Conservation (phyloP, 768 basidiomycete genomes). For the Kwoniella pini region DNA sequence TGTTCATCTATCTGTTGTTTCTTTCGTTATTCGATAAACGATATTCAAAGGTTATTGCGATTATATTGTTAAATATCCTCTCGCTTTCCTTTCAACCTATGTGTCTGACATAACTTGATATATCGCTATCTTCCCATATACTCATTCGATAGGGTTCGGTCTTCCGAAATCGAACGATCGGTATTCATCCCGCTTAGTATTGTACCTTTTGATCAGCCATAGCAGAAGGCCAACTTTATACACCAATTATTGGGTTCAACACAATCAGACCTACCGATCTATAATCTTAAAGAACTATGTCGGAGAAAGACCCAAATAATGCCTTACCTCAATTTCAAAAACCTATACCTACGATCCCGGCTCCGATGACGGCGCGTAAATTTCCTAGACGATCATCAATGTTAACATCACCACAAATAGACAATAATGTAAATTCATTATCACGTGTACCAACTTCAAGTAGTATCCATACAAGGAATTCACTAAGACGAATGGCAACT, state of each 20-base stretch:
- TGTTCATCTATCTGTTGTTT: too few species aligned
- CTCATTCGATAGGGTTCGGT: too few species aligned
- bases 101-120: too few species aligned
- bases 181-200: background rate
- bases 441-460: constrained; percentile 6
- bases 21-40: too few species aligned
- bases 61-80: too few species aligned
- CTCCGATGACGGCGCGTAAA: background rate
- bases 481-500: constrained; percentile 44
- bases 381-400: background rate
- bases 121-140: too few species aligned
- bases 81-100: too few species aligned
- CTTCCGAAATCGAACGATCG: constrained; percentile 2
- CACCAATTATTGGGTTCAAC: too few species aligned
- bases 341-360: background rate
- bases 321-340: background rate
- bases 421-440: background rate
- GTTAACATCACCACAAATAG: background rate
- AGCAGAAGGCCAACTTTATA: background rate
- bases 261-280: too few species aligned
- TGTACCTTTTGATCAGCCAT: background rate
- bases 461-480: constrained; percentile 36
- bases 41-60: too few species aligned
- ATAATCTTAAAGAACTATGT: too few species aligned
- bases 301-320: background rate